Percentiles rank a stretch among this genome's conserved stretches.
Conservation (phyloP, 2,329 filamentous ascomycete species). For the Pseudopithomyces maydicus region DNA sequence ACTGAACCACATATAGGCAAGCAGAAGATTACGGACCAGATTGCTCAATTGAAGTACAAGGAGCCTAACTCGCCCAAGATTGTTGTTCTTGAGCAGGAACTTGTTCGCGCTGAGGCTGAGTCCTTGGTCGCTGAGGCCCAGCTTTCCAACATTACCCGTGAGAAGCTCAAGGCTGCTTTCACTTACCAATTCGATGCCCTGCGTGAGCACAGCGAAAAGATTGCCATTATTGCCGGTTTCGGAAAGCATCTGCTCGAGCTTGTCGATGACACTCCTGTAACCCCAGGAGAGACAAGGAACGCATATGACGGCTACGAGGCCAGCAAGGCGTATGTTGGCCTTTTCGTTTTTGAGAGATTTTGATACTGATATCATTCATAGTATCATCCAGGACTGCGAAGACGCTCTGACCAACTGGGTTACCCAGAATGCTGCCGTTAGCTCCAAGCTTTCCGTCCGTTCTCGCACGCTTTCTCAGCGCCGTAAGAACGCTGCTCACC, state of each 20-base stretch:
- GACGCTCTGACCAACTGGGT: conserved; percentile 98
- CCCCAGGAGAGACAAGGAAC: conserved; percentile 91
- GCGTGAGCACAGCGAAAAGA: conserved; percentile 96
- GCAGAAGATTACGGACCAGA: conserved; percentile 99
- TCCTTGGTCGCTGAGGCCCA: conserved; percentile 98
- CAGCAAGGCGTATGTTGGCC: conserved; percentile 72
- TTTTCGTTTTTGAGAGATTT: neutral
- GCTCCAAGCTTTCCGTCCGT: conserved; percentile 83
- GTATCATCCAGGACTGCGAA: conserved; percentile 98
- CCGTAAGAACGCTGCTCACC: conserved; percentile 67
- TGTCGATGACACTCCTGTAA: conserved; percentile 95
- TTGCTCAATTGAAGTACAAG: conserved; percentile 99
- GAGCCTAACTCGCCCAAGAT: conserved; percentile 98
- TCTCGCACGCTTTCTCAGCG: conserved; percentile 87
- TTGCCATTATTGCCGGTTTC: conserved; percentile 96
- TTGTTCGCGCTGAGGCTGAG: conserved; percentile 96
- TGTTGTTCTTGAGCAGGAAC: conserved; percentile 96
- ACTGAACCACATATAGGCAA: conserved; percentile 66
- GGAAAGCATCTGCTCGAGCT: conserved; percentile 98
- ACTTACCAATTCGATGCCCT: conserved; percentile 98
- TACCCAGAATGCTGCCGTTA: conserved; percentile 83
- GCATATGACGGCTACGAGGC: conserved; percentile 98
- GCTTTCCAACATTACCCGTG: conserved; percentile 97
- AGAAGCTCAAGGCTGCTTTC: conserved; percentile 99
- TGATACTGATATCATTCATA: conserved; percentile 32